Evolutionary conservation across 129 eudicot genomes (phyloP).

Genomic region (Apium graveolens): DNA sequence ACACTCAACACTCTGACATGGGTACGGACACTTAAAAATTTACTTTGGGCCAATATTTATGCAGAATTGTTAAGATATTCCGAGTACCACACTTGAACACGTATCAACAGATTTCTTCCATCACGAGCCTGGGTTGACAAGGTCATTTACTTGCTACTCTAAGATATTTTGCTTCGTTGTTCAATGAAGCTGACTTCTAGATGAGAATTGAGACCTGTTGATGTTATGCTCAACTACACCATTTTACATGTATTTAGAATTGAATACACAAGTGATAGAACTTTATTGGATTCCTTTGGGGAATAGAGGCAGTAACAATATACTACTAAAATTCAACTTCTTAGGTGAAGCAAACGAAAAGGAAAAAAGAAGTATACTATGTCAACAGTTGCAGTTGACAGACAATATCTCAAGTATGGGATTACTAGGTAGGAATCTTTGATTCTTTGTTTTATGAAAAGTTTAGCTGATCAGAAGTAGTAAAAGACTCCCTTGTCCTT

Average conservation of each 20-base stretch:
- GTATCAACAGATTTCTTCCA: no score
- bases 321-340: neutral
- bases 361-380: neutral
- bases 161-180: neutral
- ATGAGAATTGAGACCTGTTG: neutral
- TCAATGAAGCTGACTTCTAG: neutral
- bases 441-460: neutral
- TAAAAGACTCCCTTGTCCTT: neutral
- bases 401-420: neutral
- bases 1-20: neutral
- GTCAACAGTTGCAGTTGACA: neutral
- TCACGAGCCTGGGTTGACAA: neutral
- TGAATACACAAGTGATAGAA: neutral
- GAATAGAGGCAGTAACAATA: neutral
- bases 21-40: no score
- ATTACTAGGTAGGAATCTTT: neutral
- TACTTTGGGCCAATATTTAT: neutral
- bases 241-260: neutral
- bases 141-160: neutral
- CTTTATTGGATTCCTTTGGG: neutral
- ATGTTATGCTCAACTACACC: constrained; percentile 1
- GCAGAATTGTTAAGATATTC: neutral
- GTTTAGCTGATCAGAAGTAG: neutral
- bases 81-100: neutral
- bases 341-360: neutral